Evolutionary conservation across 225 moss, liverwort and hornwort genomes (phyloP).

Genomic region (Climacium dendroides): DNA sequence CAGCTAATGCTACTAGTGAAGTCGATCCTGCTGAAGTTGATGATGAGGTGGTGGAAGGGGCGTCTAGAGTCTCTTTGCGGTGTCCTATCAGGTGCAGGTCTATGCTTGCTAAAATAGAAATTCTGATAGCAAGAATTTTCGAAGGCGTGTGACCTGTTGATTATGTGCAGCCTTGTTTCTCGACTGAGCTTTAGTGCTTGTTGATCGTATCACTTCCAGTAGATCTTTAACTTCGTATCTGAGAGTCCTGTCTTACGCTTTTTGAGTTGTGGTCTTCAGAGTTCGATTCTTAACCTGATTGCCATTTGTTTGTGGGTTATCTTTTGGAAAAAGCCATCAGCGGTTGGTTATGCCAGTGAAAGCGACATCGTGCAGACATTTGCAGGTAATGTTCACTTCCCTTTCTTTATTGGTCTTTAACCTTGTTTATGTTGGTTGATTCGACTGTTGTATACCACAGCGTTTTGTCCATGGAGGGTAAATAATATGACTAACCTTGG

Average conservation of each 20-base stretch:
- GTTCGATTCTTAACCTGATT: neutral
- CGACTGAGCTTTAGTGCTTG: neutral
- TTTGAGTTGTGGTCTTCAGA: neutral
- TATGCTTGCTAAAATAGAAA: neutral
- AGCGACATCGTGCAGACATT: constrained; percentile 65
- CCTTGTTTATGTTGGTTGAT: neutral
- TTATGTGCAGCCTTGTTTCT: neutral
- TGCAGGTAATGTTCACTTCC: constrained; percentile 44
- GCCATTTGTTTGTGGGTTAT: neutral
- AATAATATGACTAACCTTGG: neutral
- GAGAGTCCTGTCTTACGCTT: neutral
- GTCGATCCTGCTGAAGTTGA: constrained; percentile 28
- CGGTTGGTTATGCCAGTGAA: constrained; percentile 77
- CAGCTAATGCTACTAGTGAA: constrained; percentile 4
- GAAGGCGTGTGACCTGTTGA: neutral
- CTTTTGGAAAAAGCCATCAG: constrained; percentile 47
- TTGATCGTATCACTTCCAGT: neutral
- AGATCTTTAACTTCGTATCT: neutral
- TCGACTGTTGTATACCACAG: neutral
- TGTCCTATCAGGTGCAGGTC: constrained; percentile 79
- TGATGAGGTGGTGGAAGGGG: constrained; percentile 87
- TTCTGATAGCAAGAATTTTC: neutral
- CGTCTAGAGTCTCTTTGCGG: constrained; percentile 77
- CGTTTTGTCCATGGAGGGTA: neutral
- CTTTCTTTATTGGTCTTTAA: neutral